Evolutionary conservation across 305 asterid genomes (phyloP).

Genomic region (Fraxinus platypoda): DNA sequence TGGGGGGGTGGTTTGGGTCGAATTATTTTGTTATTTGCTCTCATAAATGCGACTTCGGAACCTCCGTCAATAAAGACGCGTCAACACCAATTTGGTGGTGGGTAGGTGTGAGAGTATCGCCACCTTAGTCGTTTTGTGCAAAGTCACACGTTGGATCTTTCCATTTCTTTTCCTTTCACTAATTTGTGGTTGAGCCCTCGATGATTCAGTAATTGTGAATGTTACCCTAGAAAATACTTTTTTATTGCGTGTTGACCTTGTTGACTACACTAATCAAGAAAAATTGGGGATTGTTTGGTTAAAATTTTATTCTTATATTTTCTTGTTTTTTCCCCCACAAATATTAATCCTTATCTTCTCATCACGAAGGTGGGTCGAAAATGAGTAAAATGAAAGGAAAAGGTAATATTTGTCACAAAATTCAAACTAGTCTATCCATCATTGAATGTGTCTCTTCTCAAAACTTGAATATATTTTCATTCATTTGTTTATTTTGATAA

Average conservation of each 20-base stretch:
- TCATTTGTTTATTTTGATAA: background rate
- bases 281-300: background rate
- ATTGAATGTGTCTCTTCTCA: background rate
- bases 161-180: background rate
- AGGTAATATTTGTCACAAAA: background rate
- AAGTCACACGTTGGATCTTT: background rate
- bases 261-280: background rate
- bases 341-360: background rate
- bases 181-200: background rate
- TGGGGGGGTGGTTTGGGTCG: no score
- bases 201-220: background rate
- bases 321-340: no score
- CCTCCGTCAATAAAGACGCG: constrained; percentile 9
- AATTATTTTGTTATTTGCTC: background rate
- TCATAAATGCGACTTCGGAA: background rate
- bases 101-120: background rate
- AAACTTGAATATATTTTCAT: background rate
- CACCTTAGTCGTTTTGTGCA: constrained; percentile 6
- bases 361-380: background rate
- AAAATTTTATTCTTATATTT: background rate
- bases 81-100: background rate
- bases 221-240: background rate
- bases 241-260: background rate
- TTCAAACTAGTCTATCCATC: no score
- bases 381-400: background rate